These are phyloP conservation scores for Paramecium pentaurelia DNA, from an alignment of 73 alveolate genomes.

Conservation along the genomic window DNA sequence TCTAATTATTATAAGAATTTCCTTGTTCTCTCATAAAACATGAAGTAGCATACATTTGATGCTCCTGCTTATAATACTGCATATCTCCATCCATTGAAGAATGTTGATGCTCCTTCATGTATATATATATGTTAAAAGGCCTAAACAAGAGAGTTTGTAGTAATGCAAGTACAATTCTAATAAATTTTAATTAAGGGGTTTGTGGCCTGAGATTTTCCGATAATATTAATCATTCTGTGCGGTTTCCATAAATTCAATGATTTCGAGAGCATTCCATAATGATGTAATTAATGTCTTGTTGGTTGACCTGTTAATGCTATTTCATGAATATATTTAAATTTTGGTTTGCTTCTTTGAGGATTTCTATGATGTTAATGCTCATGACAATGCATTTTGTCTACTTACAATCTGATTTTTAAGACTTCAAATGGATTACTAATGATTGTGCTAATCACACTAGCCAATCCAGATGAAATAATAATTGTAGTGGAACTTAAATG, in stretches of 20 bases:
- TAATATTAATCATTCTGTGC: not conserved
- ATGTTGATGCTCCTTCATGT: conserved; percentile 48
- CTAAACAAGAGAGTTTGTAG: not conserved
- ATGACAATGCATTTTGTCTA: conserved; percentile 13
- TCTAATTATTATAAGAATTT: conserved; percentile 4
- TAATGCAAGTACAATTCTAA: conserved; percentile 44
- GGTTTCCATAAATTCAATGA: not conserved
- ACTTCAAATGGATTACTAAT: conserved; percentile 59
- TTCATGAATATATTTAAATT: conserved; percentile 42
- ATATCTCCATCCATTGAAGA: conserved; percentile 58
- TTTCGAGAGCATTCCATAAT: not conserved
- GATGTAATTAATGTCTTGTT: not conserved
- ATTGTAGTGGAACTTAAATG: not conserved
- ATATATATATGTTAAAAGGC: conserved; percentile 36
- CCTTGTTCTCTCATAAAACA: conserved; percentile 44
- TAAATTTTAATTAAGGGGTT: conserved; percentile 48
- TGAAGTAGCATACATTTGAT: conserved; percentile 53
- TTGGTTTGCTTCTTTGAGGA: not conserved
- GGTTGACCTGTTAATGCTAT: conserved; percentile 1
- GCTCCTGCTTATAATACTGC: conserved; percentile 54
- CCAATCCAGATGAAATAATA: conserved; percentile 45
- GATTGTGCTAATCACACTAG: conserved; percentile 42
- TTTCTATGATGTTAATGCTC: not conserved
- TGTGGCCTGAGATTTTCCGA: not conserved
- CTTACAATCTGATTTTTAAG: conserved; percentile 40